Conservation (phyloP, 139 green algal species). For the Parachlorella kessleri region DNA sequence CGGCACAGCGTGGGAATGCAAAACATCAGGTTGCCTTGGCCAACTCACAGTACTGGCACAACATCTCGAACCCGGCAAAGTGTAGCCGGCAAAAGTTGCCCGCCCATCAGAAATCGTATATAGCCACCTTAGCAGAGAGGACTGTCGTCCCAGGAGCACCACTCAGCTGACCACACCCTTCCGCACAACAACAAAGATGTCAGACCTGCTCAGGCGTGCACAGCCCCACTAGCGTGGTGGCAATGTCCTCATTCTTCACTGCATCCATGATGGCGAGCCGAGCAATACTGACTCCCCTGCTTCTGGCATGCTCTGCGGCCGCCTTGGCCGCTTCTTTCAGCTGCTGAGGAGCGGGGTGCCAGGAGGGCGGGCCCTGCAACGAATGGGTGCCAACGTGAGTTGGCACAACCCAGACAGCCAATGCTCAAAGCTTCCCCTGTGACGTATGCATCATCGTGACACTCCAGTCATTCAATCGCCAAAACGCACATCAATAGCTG, state of each 20-base stretch:
- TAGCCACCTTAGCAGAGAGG: neutral
- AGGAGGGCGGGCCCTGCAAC: slow-evolving; percentile 80
- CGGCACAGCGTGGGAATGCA: neutral
- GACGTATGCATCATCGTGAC: too few species aligned
- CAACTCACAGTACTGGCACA: too few species aligned
- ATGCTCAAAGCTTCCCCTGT: too few species aligned
- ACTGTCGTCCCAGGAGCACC: neutral
- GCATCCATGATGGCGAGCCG: slow-evolving; percentile 69
- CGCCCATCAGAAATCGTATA: too few species aligned
- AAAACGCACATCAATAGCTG: too few species aligned
- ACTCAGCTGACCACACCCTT: neutral
- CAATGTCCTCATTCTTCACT: slow-evolving; percentile 60
- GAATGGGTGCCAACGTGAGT: too few species aligned
- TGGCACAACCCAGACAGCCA: too few species aligned
- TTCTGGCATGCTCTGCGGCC: slow-evolving; percentile 41
- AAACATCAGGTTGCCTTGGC: neutral
- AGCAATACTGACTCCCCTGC: slow-evolving; percentile 55
- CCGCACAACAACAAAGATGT: neutral
- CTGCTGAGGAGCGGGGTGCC: slow-evolving; percentile 86
- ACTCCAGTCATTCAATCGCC: too few species aligned
- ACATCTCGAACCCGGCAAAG: too few species aligned
- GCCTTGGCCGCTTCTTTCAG: slow-evolving; percentile 60
- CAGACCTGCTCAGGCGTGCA: slow-evolving; percentile 49
- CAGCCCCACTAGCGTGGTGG: slow-evolving; percentile 85
- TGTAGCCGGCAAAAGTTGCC: too few species aligned